Evolutionary conservation across 2,329 filamentous ascomycete genomes (phyloP), one percentile per base, ranked within the genome.

Genomic region (Talaromyces sp.): DNA sequence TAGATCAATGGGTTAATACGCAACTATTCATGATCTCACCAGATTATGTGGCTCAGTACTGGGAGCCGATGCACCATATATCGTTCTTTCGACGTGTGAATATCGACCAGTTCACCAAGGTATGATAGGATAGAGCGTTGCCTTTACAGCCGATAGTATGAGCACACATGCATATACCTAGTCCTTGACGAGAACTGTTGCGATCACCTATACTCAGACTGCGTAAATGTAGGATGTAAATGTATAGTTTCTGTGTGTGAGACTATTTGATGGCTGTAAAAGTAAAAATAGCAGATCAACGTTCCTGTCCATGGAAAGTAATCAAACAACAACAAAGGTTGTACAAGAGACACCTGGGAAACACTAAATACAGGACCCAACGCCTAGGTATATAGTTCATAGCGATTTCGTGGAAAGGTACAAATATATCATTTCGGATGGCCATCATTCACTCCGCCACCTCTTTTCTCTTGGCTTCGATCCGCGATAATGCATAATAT

Each of bases 21-120:
- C 85, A 92, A 63, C 79, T 97, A 21, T 85, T 96, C 51, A 79
- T 97, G 36, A 80, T 95, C 39, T 91, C 88, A 2, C 82, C 85
- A n/a, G 79, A 96, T 67, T 80, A 82, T 40, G 70, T 97, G 56
- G 92, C 91, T 2, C 89, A 93, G 69, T 88, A 91, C 69, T 97
- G 92, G 92, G 77, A 89, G 52, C 67, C 71, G n/a, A 73, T 77
- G 66, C 73, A 72, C 2, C 75, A 77, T 57, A 70, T 78, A 33
- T 75, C 75, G 1, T 78, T 75, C 59, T 77, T 73, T 63, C 70
- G 73, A 41, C 70, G 76, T 21, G 69, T 78, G 48, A 67, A 78
- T 60, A 70, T 78, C 46, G 75, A 77, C 54, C 60, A 64, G 35
- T 65, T 78, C 15, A 62, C 76, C 15, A 63, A 67, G 48, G 66